Evolutionary conservation across 441 rosid genomes (phyloP), one percentile per base, ranked within the genome.

Genomic region (Eugenia klotzschiana): DNA sequence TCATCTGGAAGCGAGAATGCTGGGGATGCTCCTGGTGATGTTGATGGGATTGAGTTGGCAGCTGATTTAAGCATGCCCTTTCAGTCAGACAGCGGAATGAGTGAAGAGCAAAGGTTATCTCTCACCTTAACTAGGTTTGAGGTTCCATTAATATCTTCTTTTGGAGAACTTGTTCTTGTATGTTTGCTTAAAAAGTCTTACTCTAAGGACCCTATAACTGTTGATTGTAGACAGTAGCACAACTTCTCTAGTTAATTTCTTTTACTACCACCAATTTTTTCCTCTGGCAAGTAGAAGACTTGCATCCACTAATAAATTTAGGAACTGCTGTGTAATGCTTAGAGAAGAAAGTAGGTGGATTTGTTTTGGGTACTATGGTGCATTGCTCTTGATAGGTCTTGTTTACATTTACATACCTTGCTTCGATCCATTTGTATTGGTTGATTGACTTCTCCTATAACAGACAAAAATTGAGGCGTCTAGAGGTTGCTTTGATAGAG

Each of bases 401-500:
- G 54, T 25, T 51, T 69, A 27, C 33, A 5, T 23, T 13, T 8
- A 8, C 51, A 7, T 29, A 43, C 57, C 10, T 53, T n/a, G 52
- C 40, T 77, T 79, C 52, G 43, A 80, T 82, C 60, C 79, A 33
- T 81, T 54, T 26, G 56, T 53, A 51, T 51, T 58, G 53, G 52
- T 85, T 86, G 79, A 54, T 83, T 80, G 77, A 84, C 55, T 88
- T 81, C 51, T 88, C 83, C 69, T 87, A 74, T 80, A 84, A 85
- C 95, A 98, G 99, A 86, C 96, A 95, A 86, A 98, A 94, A 90
- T 87, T 91, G 90, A 93, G 99, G 88, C 93, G 95, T 50, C 86
- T 98, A 81, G 99, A 98, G 88, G 99, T 92, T 87, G 94, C 96
- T 89, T 87, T 96, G 89, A 97, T 97, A 85, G 99, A 96, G 85